phyloP scores from a whole-genome alignment of 129 eudicot genomes.

The Erigeron canadensis region DNA sequence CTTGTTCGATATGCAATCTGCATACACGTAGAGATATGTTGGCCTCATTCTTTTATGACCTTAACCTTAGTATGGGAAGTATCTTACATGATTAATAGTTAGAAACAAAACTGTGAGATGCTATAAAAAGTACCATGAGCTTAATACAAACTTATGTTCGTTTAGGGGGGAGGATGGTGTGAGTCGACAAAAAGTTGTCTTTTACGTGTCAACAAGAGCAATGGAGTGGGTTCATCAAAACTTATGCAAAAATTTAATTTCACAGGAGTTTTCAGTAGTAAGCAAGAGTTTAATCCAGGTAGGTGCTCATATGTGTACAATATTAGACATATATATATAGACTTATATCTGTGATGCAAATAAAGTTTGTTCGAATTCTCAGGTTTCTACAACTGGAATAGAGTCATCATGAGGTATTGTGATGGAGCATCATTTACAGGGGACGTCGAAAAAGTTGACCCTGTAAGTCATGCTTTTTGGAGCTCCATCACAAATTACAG shows the following conservation, averaged over 20 bases:
- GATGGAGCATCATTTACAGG: constrained; percentile 68
- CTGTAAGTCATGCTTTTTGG: constrained; percentile 28
- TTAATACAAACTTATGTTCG: not conserved
- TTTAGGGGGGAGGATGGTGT: constrained; percentile 65
- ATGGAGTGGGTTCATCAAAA: constrained; percentile 49
- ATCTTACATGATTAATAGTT: constrained; percentile 8
- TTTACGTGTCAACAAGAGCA: constrained; percentile 33
- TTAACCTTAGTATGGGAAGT: not conserved
- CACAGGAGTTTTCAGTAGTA: constrained; percentile 54
- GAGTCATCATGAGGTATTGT: constrained; percentile 56
- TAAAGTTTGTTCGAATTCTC: constrained; percentile 4
- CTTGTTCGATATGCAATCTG: too few relatives aligned
- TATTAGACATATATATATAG: not conserved
- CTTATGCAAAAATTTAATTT: constrained; percentile 43
- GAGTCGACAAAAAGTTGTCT: constrained; percentile 48
- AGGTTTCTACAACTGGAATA: constrained; percentile 76
- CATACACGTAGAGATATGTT: too few relatives aligned
- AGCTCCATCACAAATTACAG: not conserved
- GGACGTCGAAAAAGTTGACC: constrained; percentile 60
- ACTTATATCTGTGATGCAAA: not conserved
- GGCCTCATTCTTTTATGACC: not conserved
- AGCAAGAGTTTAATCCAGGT: constrained; percentile 52
- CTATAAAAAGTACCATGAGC: not conserved
- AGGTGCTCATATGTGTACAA: not conserved
- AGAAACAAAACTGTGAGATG: not conserved